phyloP scores from a whole-genome alignment of 139 green algal species.

The Zygnema cylindricum region DNA sequence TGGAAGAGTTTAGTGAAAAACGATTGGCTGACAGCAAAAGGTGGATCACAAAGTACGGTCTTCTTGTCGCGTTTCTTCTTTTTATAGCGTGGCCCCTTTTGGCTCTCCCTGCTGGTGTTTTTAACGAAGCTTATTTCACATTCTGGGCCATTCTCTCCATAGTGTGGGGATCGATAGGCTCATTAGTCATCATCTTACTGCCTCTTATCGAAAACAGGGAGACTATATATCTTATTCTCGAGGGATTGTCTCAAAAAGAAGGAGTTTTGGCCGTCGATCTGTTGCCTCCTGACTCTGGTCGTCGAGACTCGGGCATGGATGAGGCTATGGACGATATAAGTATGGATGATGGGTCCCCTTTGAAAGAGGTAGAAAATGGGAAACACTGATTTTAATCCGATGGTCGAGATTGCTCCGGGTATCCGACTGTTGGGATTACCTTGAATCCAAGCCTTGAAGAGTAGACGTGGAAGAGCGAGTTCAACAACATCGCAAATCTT shows the following conservation, averaged over 20 bases:
- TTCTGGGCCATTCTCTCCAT: conserved; percentile 79
- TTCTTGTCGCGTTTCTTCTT: conserved; percentile 69
- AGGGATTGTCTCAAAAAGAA: conserved; percentile 58
- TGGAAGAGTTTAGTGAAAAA: conserved; percentile 55
- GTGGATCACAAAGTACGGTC: conserved; percentile 66
- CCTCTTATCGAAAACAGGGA: conserved; percentile 71
- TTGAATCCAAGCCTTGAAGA: too few species aligned
- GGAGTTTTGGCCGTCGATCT: conserved; percentile 23
- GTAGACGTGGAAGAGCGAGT: too few species aligned
- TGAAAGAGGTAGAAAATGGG: too few species aligned
- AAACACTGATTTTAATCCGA: too few species aligned
- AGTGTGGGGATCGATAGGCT: conserved; percentile 73
- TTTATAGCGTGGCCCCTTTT: conserved; percentile 76
- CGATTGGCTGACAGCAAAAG: conserved; percentile 34
- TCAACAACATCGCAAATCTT: too few species aligned
- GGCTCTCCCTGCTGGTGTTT: conserved; percentile 74
- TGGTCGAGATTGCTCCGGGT: too few species aligned
- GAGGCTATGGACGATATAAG: too few species aligned
- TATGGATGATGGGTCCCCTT: too few species aligned
- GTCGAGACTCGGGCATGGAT: too few species aligned
- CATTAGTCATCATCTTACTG: conserved; percentile 70
- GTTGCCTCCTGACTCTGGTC: not conserved
- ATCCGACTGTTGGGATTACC: too few species aligned
- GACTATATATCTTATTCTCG: conserved; percentile 54
- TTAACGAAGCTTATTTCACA: conserved; percentile 76